Evolutionary conservation across 139 green algal genomes (phyloP).

Genomic region (Tetradesmus obliquus): DNA sequence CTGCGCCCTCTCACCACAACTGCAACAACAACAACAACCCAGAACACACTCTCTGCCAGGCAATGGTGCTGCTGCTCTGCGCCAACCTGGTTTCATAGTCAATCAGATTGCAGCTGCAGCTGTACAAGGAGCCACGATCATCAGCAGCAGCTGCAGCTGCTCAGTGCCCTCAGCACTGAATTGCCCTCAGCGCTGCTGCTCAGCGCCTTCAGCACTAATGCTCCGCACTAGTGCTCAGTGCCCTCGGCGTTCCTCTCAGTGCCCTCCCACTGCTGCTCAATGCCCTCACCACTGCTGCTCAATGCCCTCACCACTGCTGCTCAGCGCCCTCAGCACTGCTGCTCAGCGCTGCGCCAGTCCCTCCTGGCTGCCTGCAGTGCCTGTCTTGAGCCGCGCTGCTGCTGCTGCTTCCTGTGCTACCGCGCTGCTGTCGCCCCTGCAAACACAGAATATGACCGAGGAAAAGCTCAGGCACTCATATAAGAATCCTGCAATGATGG

Average conservation of each 20-base stretch:
- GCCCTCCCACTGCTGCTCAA: too few species aligned
- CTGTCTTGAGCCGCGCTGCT: conserved; percentile 21
- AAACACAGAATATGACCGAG: neutral
- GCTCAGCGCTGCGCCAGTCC: conserved; percentile 39
- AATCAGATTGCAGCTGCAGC: neutral
- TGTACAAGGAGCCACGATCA: neutral
- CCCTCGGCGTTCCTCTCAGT: neutral
- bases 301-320: neutral
- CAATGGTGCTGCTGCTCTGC: neutral
- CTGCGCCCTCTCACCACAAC: neutral
- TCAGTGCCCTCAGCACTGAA: neutral
- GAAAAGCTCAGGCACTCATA: neutral
- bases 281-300: conserved; percentile 2
- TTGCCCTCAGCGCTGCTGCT: neutral
- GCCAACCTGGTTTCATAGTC: neutral
- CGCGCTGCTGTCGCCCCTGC: neutral
- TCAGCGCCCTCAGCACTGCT: conserved; percentile 20
- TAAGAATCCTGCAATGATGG: neutral
- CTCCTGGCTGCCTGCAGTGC: conserved; percentile 39
- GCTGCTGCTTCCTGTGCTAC: conserved; percentile 11
- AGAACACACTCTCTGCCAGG: neutral
- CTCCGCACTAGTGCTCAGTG: neutral
- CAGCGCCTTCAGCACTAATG: neutral
- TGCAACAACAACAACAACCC: neutral
- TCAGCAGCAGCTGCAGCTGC: neutral